A percentile compares a stretch with the other conserved stretches of the same genome.
phyloP scores from a whole-genome alignment of 257 asterid species.

The Mitragyna speciosa region DNA sequence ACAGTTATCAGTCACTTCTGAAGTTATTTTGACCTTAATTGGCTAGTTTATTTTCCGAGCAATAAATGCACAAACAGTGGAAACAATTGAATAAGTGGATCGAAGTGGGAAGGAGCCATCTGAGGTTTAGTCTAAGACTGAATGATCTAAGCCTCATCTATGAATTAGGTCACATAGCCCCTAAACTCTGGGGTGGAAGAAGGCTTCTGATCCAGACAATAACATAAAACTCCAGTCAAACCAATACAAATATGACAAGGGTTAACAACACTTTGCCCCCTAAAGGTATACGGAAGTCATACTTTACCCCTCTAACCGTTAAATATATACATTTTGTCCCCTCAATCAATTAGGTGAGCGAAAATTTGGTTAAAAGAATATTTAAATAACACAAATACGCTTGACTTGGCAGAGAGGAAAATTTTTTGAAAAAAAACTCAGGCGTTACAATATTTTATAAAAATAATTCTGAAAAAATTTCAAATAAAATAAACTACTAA shows the following conservation, averaged over 20 bases:
- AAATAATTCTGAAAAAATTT: no score
- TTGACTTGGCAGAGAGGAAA: no score
- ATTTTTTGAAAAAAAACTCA: no score
- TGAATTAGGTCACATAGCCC: neutral
- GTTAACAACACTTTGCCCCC: no score
- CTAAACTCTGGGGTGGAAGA: neutral
- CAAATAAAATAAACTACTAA: no score
- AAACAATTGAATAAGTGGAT: neutral
- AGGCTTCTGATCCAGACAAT: constrained; percentile 5
- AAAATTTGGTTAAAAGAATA: no score
- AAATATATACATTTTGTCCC: no score
- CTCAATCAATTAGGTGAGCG: no score
- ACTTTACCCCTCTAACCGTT: no score
- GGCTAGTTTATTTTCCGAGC: neutral
- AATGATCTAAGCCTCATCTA: neutral
- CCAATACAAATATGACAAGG: constrained; percentile 3
- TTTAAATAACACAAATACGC: no score
- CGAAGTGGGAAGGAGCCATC: neutral
- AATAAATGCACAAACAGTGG: neutral
- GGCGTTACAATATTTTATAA: no score
- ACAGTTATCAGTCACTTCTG: neutral
- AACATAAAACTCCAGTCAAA: constrained; percentile 18
- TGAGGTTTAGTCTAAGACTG: neutral
- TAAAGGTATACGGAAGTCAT: no score
- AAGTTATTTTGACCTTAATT: neutral